Percentiles rank a stretch among this genome's conserved stretches.
phyloP scores from a whole-genome alignment of 2,329 filamentous ascomycete genomes.

The Alternaria tenuissima region DNA sequence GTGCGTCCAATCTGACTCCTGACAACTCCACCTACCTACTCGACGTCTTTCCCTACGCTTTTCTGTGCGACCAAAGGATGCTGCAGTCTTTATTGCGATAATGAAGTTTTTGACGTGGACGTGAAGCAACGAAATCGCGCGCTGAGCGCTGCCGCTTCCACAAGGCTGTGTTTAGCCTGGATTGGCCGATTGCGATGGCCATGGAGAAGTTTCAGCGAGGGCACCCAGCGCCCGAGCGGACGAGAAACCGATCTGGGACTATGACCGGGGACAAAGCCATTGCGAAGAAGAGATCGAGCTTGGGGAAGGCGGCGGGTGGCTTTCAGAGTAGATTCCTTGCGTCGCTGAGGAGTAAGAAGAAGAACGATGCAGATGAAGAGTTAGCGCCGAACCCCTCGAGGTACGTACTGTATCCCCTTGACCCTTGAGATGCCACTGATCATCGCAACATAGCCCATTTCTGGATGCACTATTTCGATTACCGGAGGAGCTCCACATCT shows the following conservation, averaged over 20 bases:
- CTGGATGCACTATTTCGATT: conserved; percentile 44
- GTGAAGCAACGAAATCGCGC: conserved; percentile 24
- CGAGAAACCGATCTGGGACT: conserved; percentile 23
- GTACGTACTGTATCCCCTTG: conserved; percentile 23
- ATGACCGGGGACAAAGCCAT: conserved; percentile 26
- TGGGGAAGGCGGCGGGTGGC: conserved; percentile 43
- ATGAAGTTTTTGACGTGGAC: conserved; percentile 17
- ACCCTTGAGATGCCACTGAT: conserved; percentile 4
- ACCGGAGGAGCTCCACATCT: conserved; percentile 46
- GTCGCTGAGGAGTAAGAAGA: conserved; percentile 42
- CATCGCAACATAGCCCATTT: conserved; percentile 34
- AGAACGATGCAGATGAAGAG: conserved; percentile 26
- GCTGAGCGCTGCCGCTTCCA: conserved; percentile 13
- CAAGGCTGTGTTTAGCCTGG: conserved; percentile 10
- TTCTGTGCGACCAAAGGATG: conserved; percentile 18
- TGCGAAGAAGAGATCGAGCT: conserved; percentile 41
- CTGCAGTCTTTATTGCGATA: conserved; percentile 13
- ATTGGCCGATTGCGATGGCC: conserved; percentile 20
- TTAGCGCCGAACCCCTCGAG: conserved; percentile 32
- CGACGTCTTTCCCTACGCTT: neutral
- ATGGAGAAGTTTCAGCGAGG: conserved; percentile 39
- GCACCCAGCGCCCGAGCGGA: conserved; percentile 27
- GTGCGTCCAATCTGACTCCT: conserved; percentile 4
- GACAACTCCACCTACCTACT: conserved; percentile 7
- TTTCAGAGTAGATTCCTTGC: conserved; percentile 44